phyloP scores from a whole-genome alignment of 2,329 filamentous ascomycete species.

The Pseudopithomyces chartarum region DNA sequence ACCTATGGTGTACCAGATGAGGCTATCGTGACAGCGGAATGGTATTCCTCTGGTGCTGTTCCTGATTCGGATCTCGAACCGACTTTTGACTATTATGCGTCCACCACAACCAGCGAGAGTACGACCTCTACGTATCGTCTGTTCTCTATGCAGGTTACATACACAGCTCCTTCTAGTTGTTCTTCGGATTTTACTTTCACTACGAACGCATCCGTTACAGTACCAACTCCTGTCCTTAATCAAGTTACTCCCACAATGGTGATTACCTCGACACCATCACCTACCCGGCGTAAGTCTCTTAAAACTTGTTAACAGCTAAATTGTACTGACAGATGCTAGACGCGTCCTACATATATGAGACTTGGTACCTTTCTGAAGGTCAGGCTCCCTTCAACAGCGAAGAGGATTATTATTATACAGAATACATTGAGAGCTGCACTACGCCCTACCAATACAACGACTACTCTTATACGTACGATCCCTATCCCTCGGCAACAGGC shows the following conservation, averaged over 20 bases:
- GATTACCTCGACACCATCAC: slow-evolving; percentile 20
- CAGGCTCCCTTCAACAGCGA: slow-evolving; percentile 31
- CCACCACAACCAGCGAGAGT: slow-evolving; percentile 8
- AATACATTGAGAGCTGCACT: slow-evolving; percentile 32
- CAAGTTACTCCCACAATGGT: slow-evolving; percentile 24
- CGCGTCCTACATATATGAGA: slow-evolving; percentile 15
- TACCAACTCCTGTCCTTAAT: slow-evolving; percentile 29
- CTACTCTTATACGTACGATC: background rate
- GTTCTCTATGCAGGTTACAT: slow-evolving; percentile 37
- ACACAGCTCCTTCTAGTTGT: slow-evolving; percentile 36
- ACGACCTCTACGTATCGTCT: slow-evolving; percentile 13
- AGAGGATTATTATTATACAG: slow-evolving; percentile 26
- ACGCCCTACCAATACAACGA: slow-evolving; percentile 10
- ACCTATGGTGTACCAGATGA: slow-evolving; percentile 12
- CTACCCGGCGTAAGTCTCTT: slow-evolving; percentile 1
- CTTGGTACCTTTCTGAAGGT: slow-evolving; percentile 30
- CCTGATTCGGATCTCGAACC: slow-evolving; percentile 30
- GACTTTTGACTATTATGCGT: slow-evolving; percentile 11
- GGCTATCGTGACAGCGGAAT: slow-evolving; percentile 4
- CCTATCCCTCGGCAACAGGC: background rate
- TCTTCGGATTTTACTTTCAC: slow-evolving; percentile 21
- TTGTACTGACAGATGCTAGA: too few species aligned
- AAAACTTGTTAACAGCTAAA: too few species aligned
- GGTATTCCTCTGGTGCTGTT: slow-evolving; percentile 28
- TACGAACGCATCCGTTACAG: slow-evolving; percentile 16